A percentile compares a stretch with the other conserved stretches of the same genome.
phyloP scores from a whole-genome alignment of 2,329 filamentous ascomycete genomes.

The Colletotrichum neosansevieriae region DNA sequence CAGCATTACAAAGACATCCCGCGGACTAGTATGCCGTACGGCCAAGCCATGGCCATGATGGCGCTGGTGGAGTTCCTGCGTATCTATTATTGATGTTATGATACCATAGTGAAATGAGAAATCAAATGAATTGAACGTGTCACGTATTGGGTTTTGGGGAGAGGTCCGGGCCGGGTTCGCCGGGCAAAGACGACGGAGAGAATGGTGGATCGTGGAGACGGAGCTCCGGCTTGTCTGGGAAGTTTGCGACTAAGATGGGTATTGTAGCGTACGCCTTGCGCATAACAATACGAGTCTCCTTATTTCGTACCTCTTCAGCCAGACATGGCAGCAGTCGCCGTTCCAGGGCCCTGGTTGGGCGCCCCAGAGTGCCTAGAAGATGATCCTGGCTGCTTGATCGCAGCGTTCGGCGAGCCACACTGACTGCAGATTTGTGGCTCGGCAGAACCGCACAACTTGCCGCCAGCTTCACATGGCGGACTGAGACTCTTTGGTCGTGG shows the following conservation, averaged over 20 bases:
- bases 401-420: too few species aligned
- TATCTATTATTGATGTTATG: slow-evolving; percentile 48
- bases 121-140: neutral
- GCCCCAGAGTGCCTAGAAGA: too few species aligned
- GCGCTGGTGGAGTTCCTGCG: slow-evolving; percentile 80
- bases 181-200: neutral
- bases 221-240: neutral
- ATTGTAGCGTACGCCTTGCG: too few species aligned
- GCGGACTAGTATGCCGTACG: slow-evolving; percentile 85
- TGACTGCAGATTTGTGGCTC: too few species aligned
- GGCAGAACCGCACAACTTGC: too few species aligned
- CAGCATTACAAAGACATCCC: slow-evolving; percentile 84
- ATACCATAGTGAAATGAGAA: slow-evolving; percentile 23
- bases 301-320: too few species aligned
- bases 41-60: slow-evolving; percentile 88
- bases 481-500: neutral
- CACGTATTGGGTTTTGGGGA: neutral
- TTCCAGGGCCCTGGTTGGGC: too few species aligned
- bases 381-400: too few species aligned
- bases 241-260: too few species aligned
- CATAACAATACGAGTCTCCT: too few species aligned
- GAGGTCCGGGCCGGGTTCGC: slow-evolving; percentile 3
- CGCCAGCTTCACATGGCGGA: too few species aligned
- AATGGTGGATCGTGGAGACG: neutral
- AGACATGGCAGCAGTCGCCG: too few species aligned